Evolutionary conservation across 768 basidiomycete species (phyloP).

Genomic region (Lactifluus hygrophoroides): DNA sequence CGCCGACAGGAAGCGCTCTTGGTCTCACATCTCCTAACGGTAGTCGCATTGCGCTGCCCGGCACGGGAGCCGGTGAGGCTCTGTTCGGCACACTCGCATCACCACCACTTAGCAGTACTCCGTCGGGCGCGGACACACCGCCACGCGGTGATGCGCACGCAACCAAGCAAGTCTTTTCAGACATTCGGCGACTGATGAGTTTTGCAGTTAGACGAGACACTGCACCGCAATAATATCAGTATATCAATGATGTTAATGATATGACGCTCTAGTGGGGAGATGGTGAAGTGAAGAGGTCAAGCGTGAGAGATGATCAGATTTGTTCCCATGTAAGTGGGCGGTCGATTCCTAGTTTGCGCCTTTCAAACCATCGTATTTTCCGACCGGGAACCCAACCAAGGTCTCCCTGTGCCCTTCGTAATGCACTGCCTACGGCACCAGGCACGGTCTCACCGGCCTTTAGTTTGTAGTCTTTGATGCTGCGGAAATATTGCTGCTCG

Average conservation of each 20-base stretch:
- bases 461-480: constrained; percentile 18
- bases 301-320: background rate
- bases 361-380: constrained; percentile 18
- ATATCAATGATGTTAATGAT: background rate
- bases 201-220: constrained; percentile 79
- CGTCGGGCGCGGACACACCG: constrained; percentile 47
- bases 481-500: constrained; percentile 19
- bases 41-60: constrained; percentile 47
- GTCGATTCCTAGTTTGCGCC: constrained; percentile 20
- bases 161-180: constrained; percentile 74
- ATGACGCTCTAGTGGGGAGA: background rate
- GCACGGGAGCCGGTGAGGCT: constrained; percentile 38
- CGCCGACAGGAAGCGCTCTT: constrained; percentile 40
- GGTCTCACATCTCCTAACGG: constrained; percentile 56
- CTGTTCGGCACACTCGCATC: constrained; percentile 51
- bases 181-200: constrained; percentile 80
- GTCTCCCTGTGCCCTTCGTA: constrained; percentile 14
- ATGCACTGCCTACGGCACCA: constrained; percentile 15
- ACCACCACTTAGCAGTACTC: constrained; percentile 55
- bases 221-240: constrained; percentile 10
- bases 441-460: constrained; percentile 21
- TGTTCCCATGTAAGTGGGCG: constrained; percentile 18
- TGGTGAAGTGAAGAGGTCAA: background rate
- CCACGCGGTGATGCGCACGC: constrained; percentile 35
- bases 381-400: constrained; percentile 19